These are phyloP conservation scores for Ustilago nuda DNA, from an alignment of 1,284 basidiomycete genomes.

Conservation along the genomic window DNA sequence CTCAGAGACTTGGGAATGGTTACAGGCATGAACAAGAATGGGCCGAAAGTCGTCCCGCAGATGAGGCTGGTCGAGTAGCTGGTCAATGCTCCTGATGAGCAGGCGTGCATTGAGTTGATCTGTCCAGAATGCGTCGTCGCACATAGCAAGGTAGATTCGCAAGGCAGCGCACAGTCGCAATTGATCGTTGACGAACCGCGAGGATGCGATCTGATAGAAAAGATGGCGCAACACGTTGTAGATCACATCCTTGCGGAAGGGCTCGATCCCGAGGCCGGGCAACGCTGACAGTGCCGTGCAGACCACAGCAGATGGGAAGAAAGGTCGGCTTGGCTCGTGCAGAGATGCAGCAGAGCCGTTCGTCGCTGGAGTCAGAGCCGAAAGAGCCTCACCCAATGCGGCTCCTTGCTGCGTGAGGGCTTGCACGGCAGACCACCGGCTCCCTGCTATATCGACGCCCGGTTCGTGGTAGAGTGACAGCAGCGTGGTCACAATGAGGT, in stretches of 20 bases:
- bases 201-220: conserved; percentile 77
- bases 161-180: conserved; percentile 80
- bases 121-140: conserved; percentile 25
- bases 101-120: conserved; percentile 67
- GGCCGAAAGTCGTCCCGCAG: conserved; percentile 78
- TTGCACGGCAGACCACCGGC: conserved; percentile 6
- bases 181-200: conserved; percentile 88
- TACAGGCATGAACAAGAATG: conserved; percentile 72
- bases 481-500: conserved; percentile 23
- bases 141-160: conserved; percentile 65
- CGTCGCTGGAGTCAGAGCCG: conserved; percentile 15
- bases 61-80: conserved; percentile 78
- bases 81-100: conserved; percentile 77
- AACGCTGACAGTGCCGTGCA: conserved; percentile 22
- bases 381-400: conserved; percentile 4
- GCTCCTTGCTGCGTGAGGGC: conserved; percentile 17
- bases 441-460: conserved; percentile 10
- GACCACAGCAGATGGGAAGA: conserved; percentile 28
- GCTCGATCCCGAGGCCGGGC: conserved; percentile 16
- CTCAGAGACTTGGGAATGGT: conserved; percentile 12
- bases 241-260: conserved; percentile 20
- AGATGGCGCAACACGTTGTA: conserved; percentile 73
- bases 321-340: conserved; percentile 53
- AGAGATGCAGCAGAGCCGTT: not conserved
- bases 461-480: conserved; percentile 36